Evolutionary conservation across 768 basidiomycete species (phyloP), one percentile per base, ranked within the genome.

Genomic region (Boletellus emodensis): DNA sequence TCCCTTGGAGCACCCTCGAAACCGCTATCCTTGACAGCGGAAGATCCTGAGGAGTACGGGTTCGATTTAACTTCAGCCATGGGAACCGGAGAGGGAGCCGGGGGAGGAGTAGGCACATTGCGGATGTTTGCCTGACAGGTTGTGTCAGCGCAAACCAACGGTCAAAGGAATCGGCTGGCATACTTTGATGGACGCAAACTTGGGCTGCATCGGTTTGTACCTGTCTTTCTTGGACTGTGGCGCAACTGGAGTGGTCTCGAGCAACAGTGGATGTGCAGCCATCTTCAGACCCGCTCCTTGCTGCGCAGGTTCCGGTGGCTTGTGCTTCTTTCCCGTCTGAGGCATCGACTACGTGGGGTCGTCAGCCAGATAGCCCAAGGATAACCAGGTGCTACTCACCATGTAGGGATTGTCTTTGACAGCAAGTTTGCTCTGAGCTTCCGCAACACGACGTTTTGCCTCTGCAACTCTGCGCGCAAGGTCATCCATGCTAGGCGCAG

Each of bases 151-250:
- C 1, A 42, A 18, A 38, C 22, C 36, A 15, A 26, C 11, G 5
- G 48, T 13, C n/a, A 32, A 13, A 33, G n/a, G 24, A 14, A 13
- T 34, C 18, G 37, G 22, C 12, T 40, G 30, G 58, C 73, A 42
- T 17, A 85, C 90, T 75, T 87, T 93, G 69, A 95, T 94, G 3
- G 92, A 91, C 0, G 94, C 90, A 67, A 98, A 99, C 69, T 99
- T 99, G 44, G 96, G 96, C 56, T 94, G 94, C 94, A 99, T 97
- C 15, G 95, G 93, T 66, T 94, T 95, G 71, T 96, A 96, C 54
- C 88, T 74, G 67, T 96, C 91, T 68, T 94, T 92, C 71, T 89
- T 90, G 24, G 84, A 85, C 68, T 85, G 84, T 3, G 78, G 79
- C 4, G 77, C 71, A 3, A 71, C 61, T 7, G 80, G 73, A 4